These are phyloP conservation scores for Fusarium chaquense DNA, from an alignment of 2,329 filamentous ascomycete species.

Conservation along the genomic window DNA sequence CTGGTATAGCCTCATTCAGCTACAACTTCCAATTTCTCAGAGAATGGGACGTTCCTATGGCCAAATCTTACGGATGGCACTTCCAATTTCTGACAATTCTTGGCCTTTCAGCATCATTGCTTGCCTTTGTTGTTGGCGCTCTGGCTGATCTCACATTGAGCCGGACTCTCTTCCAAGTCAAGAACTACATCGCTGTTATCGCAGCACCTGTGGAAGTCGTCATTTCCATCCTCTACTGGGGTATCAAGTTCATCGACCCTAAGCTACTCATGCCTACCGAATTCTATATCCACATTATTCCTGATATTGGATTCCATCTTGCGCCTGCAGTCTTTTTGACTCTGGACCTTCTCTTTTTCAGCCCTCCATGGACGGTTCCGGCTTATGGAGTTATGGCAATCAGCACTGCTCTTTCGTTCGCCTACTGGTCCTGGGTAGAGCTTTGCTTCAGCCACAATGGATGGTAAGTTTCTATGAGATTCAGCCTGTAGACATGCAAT, in stretches of 20 bases:
- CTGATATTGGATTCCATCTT: slow-evolving; percentile 75
- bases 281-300: slow-evolving; percentile 65
- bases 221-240: slow-evolving; percentile 80
- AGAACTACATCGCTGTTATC: slow-evolving; percentile 75
- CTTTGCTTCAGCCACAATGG: slow-evolving; percentile 76
- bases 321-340: slow-evolving; percentile 74
- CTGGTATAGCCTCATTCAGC: slow-evolving; percentile 65
- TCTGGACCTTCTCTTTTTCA: slow-evolving; percentile 75
- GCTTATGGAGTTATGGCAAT: slow-evolving; percentile 69
- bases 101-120: slow-evolving; percentile 70
- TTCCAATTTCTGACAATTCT: slow-evolving; percentile 82
- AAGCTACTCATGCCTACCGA: slow-evolving; percentile 65
- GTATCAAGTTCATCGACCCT: slow-evolving; percentile 69
- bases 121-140: slow-evolving; percentile 71
- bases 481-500: background rate
- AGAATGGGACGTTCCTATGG: slow-evolving; percentile 64
- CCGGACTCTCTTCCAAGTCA: slow-evolving; percentile 69
- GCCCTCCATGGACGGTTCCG: slow-evolving; percentile 77
- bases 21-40: slow-evolving; percentile 66
- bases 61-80: slow-evolving; percentile 73
- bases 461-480: slow-evolving; percentile 59
- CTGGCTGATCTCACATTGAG: slow-evolving; percentile 73
- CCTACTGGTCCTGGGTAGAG: slow-evolving; percentile 84
- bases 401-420: slow-evolving; percentile 69
- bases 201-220: slow-evolving; percentile 77